phyloP scores from a whole-genome alignment of 169 alveolate species.

The Babesia bovis region DNA sequence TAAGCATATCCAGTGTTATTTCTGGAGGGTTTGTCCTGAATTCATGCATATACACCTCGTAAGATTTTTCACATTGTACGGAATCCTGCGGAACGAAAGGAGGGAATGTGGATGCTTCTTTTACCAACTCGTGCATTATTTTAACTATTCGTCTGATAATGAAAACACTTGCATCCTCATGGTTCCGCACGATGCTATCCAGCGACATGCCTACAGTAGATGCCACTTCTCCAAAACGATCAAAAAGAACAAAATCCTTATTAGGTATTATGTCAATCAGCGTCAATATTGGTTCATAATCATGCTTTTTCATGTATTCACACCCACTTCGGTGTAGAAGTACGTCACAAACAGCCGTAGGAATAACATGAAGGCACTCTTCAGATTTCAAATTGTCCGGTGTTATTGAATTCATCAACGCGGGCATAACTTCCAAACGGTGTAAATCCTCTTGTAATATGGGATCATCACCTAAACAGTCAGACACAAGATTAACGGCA shows the following conservation, averaged over 20 bases:
- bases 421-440: constrained; percentile 67
- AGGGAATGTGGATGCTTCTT: constrained; percentile 53
- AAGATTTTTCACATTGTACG: constrained; percentile 10
- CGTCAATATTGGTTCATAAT: constrained; percentile 66
- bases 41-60: constrained; percentile 26
- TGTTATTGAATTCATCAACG: constrained; percentile 67
- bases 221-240: constrained; percentile 80
- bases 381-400: constrained; percentile 73
- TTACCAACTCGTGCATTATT: constrained; percentile 35
- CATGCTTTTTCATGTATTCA: constrained; percentile 64
- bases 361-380: constrained; percentile 67
- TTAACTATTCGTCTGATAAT: constrained; percentile 27
- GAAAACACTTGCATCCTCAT: constrained; percentile 28
- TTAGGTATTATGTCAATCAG: constrained; percentile 66
- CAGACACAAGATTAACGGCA: constrained; percentile 70
- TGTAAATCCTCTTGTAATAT: constrained; percentile 70
- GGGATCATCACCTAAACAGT: constrained; percentile 76
- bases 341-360: constrained; percentile 70
- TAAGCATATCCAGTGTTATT: constrained; percentile 46
- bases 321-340: constrained; percentile 73
- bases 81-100: constrained; percentile 36
- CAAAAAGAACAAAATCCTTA: constrained; percentile 75
- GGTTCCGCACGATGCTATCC: constrained; percentile 36
- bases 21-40: constrained; percentile 21
- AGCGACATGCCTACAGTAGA: constrained; percentile 71